Conservation (phyloP, 2,329 filamentous ascomycete species). For the Trichoderma atrobrunneum region DNA sequence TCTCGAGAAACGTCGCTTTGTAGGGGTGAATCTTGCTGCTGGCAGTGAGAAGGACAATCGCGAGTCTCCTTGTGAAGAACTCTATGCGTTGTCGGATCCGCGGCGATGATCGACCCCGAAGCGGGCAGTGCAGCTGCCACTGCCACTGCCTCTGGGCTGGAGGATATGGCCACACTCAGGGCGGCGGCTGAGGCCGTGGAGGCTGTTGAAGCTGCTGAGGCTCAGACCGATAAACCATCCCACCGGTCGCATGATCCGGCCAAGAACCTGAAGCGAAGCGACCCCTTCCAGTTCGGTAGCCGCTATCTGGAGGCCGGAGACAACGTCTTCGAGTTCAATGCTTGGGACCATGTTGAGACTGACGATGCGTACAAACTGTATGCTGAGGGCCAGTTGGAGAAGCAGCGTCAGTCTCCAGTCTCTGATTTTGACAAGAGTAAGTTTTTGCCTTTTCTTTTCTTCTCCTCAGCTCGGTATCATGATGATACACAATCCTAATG, state of each 20-base stretch:
- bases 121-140: conserved; percentile 9
- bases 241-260: conserved; percentile 69
- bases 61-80: neutral
- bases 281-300: conserved; percentile 95
- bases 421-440: conserved; percentile 87
- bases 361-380: conserved; percentile 86
- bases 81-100: conserved; percentile 3
- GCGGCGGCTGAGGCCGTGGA: conserved; percentile 15
- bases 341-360: conserved; percentile 96
- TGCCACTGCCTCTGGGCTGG: conserved; percentile 20
- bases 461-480: conserved; percentile 38
- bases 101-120: conserved; percentile 14
- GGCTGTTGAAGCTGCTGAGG: conserved; percentile 12
- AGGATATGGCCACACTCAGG: conserved; percentile 27
- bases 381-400: conserved; percentile 76
- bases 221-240: conserved; percentile 41
- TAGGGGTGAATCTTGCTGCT: neutral
- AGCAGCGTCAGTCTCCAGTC: conserved; percentile 82
- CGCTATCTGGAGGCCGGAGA: conserved; percentile 80
- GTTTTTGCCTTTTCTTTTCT: conserved; percentile 29
- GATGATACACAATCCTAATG: conserved; percentile 57
- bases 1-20: neutral
- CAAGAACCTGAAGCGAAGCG: conserved; percentile 78
- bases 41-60: neutral
- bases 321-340: conserved; percentile 95